These are phyloP conservation scores for Solanum lycopersicoides DNA, from an alignment of 257 asterid genomes.

Conservation along the genomic window DNA sequence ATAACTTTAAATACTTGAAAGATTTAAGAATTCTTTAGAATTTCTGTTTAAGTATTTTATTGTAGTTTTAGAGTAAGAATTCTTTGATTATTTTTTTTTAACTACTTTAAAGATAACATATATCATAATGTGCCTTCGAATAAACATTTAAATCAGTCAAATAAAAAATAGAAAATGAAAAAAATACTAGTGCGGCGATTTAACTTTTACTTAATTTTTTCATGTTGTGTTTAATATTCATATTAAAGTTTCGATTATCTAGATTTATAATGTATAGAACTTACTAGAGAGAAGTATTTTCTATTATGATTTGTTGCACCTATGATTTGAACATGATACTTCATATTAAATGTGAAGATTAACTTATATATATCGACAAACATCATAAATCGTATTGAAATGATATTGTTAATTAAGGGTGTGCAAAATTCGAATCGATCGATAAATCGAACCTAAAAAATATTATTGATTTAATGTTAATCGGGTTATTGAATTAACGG, in stretches of 20 bases:
- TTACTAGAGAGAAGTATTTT: background rate
- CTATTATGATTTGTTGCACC: background rate
- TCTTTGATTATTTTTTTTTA: too few species aligned
- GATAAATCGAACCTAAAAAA: too few species aligned
- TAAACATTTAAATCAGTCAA: background rate
- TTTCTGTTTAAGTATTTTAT: too few species aligned
- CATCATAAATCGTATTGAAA: background rate
- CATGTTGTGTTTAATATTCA: accelerated
- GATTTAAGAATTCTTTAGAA: too few species aligned
- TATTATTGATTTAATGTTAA: too few species aligned
- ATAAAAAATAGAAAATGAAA: background rate
- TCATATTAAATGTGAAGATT: background rate
- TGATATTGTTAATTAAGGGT: too few species aligned
- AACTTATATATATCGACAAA: background rate
- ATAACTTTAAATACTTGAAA: background rate
- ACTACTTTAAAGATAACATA: background rate
- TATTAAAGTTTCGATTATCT: background rate
- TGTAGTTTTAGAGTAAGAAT: background rate
- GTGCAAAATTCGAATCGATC: too few species aligned
- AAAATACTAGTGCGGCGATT: background rate
- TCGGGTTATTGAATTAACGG: too few species aligned
- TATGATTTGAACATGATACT: background rate
- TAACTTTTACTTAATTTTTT: background rate
- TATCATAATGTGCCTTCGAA: too few species aligned
- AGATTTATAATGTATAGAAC: background rate